Evolutionary conservation across 176 grass and related monocot genomes (phyloP), one percentile per base, ranked within the genome.

Genomic region (Tillandsia leiboldiana): DNA sequence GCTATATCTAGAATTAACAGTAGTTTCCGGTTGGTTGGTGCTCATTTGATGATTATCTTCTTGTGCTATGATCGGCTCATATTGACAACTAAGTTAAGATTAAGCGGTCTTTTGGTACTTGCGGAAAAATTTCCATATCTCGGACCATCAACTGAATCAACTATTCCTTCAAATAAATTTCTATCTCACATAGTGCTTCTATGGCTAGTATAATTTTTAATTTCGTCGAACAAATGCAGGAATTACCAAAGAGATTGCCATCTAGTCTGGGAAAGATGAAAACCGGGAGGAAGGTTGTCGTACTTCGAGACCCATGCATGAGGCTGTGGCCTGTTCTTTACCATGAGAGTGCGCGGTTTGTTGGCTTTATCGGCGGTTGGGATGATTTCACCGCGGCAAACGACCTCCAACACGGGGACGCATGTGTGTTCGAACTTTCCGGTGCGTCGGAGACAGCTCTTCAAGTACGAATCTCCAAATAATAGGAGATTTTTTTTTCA

Each of bases 251-350:
- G 24, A 80, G 84, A 65, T 63, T 91, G 59, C 84, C 88, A 24
- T 67, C 67, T 53, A 10, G 73, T 17, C 64, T 76, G 47, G 70
- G 71, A 71, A 79, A 65, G 22, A 87, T 71, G 74, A 87, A 78
- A 50, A 71, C 84, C 13, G 78, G 78, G 65, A 75, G 84, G 13
- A 87, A 85, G 70, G 49, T 87, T 22, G 53, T 87, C 2, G 18
- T 74, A 27, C 76, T 91, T 49, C 80, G 54, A 79, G 88, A 87
- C 18, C 85, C 78, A 50, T 27, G 11, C 48, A 65, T 50, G 66
- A 52, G 82, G 42, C 26, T 26, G 11, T 88, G 89, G 89, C 85
- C 79, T 14, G 79, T 83, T 63, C 63, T 85, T 10, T 92, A 85
- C 73, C 77, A 88, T 9, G 76, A 75, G 59, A 83, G 77, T 9